Evolutionary conservation across 352 stramenopile genomes (phyloP).

Genomic region (Phytophthora agathidicida): DNA sequence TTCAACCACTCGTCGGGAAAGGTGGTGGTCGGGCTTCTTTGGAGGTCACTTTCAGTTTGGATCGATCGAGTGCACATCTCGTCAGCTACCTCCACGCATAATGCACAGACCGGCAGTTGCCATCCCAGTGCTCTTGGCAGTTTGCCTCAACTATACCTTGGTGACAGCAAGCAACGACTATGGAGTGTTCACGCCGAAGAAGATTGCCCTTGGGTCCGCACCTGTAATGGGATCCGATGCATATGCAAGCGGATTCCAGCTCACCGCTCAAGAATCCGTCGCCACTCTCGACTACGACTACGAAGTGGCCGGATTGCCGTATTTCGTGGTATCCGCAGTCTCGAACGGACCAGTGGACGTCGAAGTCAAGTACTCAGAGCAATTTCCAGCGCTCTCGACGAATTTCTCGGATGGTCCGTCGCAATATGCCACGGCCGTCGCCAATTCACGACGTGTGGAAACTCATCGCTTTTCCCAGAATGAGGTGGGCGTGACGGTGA

Average conservation of each 20-base stretch:
- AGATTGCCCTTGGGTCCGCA: slow-evolving; percentile 9
- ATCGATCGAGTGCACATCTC: too few species aligned
- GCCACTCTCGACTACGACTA: slow-evolving; percentile 39
- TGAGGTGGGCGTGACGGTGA: slow-evolving; percentile 19
- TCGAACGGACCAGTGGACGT: slow-evolving; percentile 26
- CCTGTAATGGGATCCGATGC: slow-evolving; percentile 6
- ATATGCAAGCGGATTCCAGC: slow-evolving; percentile 16
- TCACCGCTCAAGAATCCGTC: slow-evolving; percentile 19
- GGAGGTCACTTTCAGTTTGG: too few species aligned
- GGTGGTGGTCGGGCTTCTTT: too few species aligned
- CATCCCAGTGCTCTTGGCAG: too few species aligned
- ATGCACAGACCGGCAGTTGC: too few species aligned
- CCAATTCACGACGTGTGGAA: slow-evolving; percentile 36
- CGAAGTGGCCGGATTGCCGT: slow-evolving; percentile 31
- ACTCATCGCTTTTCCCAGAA: slow-evolving; percentile 25
- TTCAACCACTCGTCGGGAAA: too few species aligned
- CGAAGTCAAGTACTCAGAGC: slow-evolving; percentile 40
- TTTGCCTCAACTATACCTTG: too few species aligned
- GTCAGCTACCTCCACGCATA: too few species aligned
- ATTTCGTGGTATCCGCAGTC: slow-evolving; percentile 29
- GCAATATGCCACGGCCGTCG: slow-evolving; percentile 24
- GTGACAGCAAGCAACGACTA: not conserved
- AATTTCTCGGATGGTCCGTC: slow-evolving; percentile 34
- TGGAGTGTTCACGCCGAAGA: slow-evolving; percentile 29
- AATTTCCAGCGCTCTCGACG: slow-evolving; percentile 26